Base-by-base conservation (phyloP, 768 basidiomycete genomes). In the Coprinopsis strossmayeri region DNA sequence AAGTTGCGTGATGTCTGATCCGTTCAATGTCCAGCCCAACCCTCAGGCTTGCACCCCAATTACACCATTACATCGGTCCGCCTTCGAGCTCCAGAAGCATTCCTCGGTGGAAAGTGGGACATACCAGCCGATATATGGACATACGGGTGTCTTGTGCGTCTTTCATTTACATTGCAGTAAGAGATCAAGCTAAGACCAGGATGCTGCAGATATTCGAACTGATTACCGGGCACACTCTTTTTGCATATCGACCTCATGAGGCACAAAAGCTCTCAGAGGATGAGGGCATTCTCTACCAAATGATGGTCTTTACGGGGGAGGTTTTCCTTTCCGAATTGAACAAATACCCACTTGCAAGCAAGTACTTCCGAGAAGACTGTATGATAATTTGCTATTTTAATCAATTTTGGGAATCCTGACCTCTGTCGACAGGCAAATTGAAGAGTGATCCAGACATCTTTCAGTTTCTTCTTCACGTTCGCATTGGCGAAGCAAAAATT, bases 101-200 rank as follows among this genome's bases (percentile, higher is more conserved):
- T 59, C 48, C 50, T 66, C n/a, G 48, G 52, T 18, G 58, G 58
- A 18, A 49, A 51, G 18, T 66, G 63, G 61, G 55, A 62, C 32
- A 50, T 52, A 48, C 56, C 55, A 32, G 61, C 59, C 5, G 64
- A 66, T 45, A 63, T 65, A 32, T 65, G 65, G 64, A 46, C 61
- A 7, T 61, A 63, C 46, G 64, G 64, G 27, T 66, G 61, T 55
- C 45, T 62, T 45, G 64, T 64, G 44, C 26, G 46, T 37, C 4
- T 37, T 21, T 26, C 18, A 11, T 24, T 34, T 32, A n/a, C 18
- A 27, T 25, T 45, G 27, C 23, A 5, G 17, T 3, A n/a, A 43
- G 41, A 21, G 41, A 39, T 39, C 18, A n/a, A n/a, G n/a, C 42
- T 43, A 26, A 38, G 26, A 10, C 27, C 27, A 20, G 34, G 20